Conservation (phyloP, 106 monocot genomes). For the Acorus gramineus region DNA sequence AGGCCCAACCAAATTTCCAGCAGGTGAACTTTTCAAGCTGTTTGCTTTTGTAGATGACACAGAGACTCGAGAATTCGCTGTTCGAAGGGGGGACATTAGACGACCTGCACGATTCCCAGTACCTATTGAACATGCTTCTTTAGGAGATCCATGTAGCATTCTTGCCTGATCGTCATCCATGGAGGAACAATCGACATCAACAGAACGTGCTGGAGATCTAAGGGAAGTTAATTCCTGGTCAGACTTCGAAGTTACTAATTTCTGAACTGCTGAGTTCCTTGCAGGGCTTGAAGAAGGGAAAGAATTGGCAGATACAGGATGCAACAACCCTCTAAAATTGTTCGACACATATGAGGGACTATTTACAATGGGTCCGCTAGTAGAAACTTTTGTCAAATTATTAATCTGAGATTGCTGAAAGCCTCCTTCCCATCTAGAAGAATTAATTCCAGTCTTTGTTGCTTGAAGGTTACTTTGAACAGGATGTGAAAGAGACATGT, state of each 20-base stretch:
- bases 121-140: constrained; percentile 14
- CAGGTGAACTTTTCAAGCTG: constrained; percentile 16
- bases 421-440: constrained; percentile 37
- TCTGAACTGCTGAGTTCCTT: constrained; percentile 27
- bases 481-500: constrained; percentile 21
- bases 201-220: constrained; percentile 27
- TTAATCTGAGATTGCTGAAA: constrained; percentile 29
- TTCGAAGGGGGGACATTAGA: constrained; percentile 18
- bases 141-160: constrained; percentile 20
- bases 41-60: constrained; percentile 11
- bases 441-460: constrained; percentile 20
- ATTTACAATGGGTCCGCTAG: constrained; percentile 15
- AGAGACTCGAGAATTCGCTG: constrained; percentile 9
- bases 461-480: constrained; percentile 23
- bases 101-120: constrained; percentile 17
- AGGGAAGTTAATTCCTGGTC: constrained; percentile 50
- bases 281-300: constrained; percentile 35
- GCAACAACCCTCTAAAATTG: constrained; percentile 34
- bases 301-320: constrained; percentile 12
- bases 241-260: constrained; percentile 42
- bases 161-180: constrained; percentile 28
- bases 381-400: constrained; percentile 20
- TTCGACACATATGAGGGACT: constrained; percentile 19
- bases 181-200: constrained; percentile 24
- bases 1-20: constrained; percentile 15